Percentiles rank a stretch among this genome's conserved stretches.
These are phyloP conservation scores for Lodderomyces metapsilosis DNA, from an alignment of 1,139 yeast species.

Conservation along the genomic window DNA sequence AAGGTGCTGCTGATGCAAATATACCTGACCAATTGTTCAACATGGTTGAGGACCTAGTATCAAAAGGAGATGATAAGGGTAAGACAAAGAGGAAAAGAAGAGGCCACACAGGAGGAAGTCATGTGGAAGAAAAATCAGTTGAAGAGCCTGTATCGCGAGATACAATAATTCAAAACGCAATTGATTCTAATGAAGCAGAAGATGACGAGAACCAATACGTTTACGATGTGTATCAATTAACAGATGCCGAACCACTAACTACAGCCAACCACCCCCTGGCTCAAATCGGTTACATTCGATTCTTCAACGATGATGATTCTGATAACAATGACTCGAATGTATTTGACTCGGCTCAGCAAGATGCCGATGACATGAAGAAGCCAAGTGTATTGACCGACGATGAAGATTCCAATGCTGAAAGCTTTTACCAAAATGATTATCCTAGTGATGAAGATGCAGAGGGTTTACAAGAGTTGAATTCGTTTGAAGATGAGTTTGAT, in stretches of 20 bases:
- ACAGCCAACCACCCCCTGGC: constrained; percentile 53
- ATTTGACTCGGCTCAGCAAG: constrained; percentile 42
- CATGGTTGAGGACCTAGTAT: constrained; percentile 61
- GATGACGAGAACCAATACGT: constrained; percentile 72
- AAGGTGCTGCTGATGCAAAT: constrained; percentile 10
- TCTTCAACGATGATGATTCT: constrained; percentile 65
- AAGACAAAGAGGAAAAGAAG: constrained; percentile 9
- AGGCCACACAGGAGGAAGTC: constrained; percentile 8
- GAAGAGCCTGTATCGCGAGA: neutral
- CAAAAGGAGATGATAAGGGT: constrained; percentile 7
- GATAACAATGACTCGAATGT: constrained; percentile 15
- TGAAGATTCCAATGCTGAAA: constrained; percentile 67
- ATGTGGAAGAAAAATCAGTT: constrained; percentile 15
- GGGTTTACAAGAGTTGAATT: constrained; percentile 20
- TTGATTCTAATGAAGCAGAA: neutral
- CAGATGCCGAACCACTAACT: constrained; percentile 36
- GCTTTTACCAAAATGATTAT: constrained; percentile 87
- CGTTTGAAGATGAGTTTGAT: constrained; percentile 35
- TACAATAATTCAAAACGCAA: neutral
- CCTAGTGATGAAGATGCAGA: constrained; percentile 87
- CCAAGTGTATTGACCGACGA: constrained; percentile 32
- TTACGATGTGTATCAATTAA: constrained; percentile 72
- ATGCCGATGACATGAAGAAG: constrained; percentile 49
- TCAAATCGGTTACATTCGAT: constrained; percentile 64
- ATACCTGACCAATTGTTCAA: constrained; percentile 65